Base-by-base conservation (phyloP, 179 eudicot genomes). In the Nepenthes alata region DNA sequence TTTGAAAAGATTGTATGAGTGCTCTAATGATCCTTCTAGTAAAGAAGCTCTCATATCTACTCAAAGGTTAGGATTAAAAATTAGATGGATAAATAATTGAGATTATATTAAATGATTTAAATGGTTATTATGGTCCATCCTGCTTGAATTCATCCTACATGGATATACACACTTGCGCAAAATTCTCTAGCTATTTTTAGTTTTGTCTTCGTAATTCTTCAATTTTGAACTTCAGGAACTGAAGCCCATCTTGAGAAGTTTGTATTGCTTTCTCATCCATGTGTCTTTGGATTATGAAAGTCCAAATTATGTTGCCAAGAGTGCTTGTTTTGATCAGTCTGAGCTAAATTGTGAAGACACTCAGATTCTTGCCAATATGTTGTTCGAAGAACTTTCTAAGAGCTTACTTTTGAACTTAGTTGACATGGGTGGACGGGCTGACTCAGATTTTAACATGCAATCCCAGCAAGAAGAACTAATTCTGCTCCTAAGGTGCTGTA, bases 401-500 rank as follows among this genome's bases (percentile, higher is more conserved):
- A 77, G 70, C 57, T 79, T 83, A 44, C 48, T 34, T 13, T 47
- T 67, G 66, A 62, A 47, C 65, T 57, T 67, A 47, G 59, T 58
- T 57, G 70, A 25, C 47, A 47, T 38, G 65, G 55, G 54, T 63
- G 68, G 55, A 63, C 67, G 48, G 67, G 65, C 47, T 44, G 59
- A 70, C 65, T 62, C 55, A 52, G 47, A 48, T 15, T 50, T 35
- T 61, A 65, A 67, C 66, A 57, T 59, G 34, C 47, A 39, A 54
- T 73, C 64, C 52, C 72, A 70, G 2, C 60, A 62, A n/a, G 81
- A 83, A 67, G 79, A 75, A 55, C 13, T 84, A 59, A 75, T 75
- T 69, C 48, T 83, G 75, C 77, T 81, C 51, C 62, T 85, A 71
- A 79, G 95, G 62, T 85, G 95, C 54, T 85, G 82, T 70, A 41